Base-by-base conservation (phyloP, 768 basidiomycete species). In the Tulasnella sp. region DNA sequence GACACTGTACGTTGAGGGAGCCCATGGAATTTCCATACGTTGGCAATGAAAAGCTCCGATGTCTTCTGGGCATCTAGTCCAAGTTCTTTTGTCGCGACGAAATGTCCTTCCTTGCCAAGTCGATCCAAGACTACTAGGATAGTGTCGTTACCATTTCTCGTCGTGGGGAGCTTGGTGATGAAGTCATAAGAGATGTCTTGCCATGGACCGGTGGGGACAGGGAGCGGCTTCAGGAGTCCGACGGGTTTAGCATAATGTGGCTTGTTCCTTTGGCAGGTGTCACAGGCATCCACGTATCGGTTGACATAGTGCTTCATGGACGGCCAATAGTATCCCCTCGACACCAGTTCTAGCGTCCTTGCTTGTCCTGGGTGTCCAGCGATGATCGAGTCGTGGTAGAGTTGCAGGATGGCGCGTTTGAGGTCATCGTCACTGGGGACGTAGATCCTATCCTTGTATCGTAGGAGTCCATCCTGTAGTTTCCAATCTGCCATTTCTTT, bases 11-110 rank as follows among this genome's bases (percentile, higher is more conserved):
- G n/a, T n/a, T n/a, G n/a, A n/a, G n/a, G n/a, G n/a, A n/a, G n/a
- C n/a, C n/a, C n/a, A n/a, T n/a, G n/a, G n/a, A n/a, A n/a, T n/a
- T n/a, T n/a, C n/a, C n/a, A n/a, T n/a, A n/a, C n/a, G n/a, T n/a
- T n/a, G n/a, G n/a, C 81, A 14, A 87, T 84, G 81, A 87, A 88
- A 1, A 88, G 73, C 85, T 79, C 82, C 52, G 85, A 81, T 12
- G 80, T 82, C 27, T 86, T 80, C 44, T 80, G 77, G 74, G 83
- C 82, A 0, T 87, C 86, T 40, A 89, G 39, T 18, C 27, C 36
- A 4, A 18, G 18, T 72, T 72, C 44, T 10, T n/a, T 75, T 21
- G 44, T 74, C 6, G 72, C 27, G 9, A 79, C 76, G 44, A 52
- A 72, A 74, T 72, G 68, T 18, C 24, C 44, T 19, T 39, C 34